Evolutionary conservation across 345 rosid genomes (phyloP).

Genomic region (Viola odorata): DNA sequence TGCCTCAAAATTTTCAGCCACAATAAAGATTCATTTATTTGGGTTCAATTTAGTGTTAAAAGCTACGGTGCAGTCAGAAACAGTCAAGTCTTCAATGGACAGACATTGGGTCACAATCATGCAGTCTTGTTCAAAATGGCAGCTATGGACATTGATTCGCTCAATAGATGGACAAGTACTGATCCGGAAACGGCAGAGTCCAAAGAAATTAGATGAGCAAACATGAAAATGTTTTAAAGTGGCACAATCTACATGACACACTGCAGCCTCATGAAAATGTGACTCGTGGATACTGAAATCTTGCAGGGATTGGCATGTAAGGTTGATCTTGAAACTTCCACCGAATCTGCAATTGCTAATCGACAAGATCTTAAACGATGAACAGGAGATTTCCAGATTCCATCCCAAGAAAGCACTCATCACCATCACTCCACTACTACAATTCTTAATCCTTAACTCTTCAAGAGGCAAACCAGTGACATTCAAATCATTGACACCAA

Average conservation of each 20-base stretch:
- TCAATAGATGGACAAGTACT: neutral
- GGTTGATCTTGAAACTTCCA: neutral
- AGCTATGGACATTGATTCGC: neutral
- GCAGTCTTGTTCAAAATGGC: conserved; percentile 8
- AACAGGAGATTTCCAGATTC: neutral
- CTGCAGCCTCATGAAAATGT: neutral
- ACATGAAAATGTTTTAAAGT: neutral
- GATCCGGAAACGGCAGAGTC: neutral
- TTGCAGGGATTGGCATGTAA: conserved; percentile 9
- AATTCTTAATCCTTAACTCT: conserved; percentile 5
- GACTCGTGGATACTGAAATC: conserved; percentile 1
- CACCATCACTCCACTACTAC: neutral
- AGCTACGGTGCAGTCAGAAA: conserved; percentile 6
- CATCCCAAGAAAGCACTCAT: neutral
- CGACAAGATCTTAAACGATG: conserved; percentile 4
- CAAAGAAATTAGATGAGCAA: neutral
- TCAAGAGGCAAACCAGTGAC: conserved; percentile 8
- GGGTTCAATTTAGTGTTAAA: neutral
- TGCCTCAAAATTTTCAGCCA: neutral
- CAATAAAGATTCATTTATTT: neutral
- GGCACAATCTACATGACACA: neutral
- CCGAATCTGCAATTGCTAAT: neutral
- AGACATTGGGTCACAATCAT: neutral
- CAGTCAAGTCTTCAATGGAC: neutral
- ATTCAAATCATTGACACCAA: neutral